A percentile compares a stretch with the other conserved stretches of the same genome.
Conservation (phyloP, 169 alveolate species). For the Eimeria falciformis region DNA sequence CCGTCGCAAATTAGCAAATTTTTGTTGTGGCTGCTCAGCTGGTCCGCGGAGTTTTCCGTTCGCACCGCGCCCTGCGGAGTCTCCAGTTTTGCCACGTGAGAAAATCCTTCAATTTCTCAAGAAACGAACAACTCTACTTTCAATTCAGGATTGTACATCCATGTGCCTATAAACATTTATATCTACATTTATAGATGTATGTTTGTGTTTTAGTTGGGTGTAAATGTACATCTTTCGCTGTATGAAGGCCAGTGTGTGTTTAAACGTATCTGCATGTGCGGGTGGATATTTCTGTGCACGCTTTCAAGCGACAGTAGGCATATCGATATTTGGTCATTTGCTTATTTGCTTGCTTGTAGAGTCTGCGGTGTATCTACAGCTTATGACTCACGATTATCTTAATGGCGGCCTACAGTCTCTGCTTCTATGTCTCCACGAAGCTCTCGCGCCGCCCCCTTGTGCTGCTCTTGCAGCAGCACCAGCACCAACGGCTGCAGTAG, state of each 20-base stretch:
- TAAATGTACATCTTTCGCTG: no score
- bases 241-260: no score
- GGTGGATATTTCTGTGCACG: no score
- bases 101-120: background rate
- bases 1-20: no score
- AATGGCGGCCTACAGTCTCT: constrained; percentile 16
- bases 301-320: no score
- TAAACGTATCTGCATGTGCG: background rate
- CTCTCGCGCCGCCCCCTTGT: background rate
- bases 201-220: background rate
- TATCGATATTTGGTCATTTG: no score
- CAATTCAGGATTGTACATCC: background rate
- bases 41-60: background rate
- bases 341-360: background rate
- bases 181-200: background rate
- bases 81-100: background rate
- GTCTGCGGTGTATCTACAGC: background rate
- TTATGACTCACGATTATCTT: background rate
- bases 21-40: no score
- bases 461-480: background rate
- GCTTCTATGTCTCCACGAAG: constrained; percentile 36
- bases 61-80: constrained; percentile 18
- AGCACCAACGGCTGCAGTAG: background rate
- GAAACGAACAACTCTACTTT: background rate
- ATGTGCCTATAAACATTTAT: background rate